Evolutionary conservation across 23 red algal species (phyloP), one percentile per base, ranked within the genome.

Genomic region (Gracilariopsis chorda): DNA sequence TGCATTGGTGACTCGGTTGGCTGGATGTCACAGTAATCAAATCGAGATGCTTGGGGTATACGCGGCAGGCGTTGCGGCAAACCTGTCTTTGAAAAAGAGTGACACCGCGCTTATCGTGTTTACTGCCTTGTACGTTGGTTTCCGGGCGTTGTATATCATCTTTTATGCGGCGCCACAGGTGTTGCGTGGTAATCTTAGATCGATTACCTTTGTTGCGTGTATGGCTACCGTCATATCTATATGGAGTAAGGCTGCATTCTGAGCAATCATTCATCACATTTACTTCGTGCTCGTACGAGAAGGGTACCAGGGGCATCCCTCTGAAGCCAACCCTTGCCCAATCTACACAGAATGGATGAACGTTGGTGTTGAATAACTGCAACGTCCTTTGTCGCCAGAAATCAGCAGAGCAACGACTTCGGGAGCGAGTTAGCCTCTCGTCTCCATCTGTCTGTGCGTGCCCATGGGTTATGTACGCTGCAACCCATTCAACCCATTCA

Each of bases 1-100:
- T 27, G 78, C 43, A 17, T 49, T 82, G 3, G 27, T 61, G 47
- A 52, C 0, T 12, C 49, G 78, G 33, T 58, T 82, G 19, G 24
- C 41, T 8, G 48, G 48, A 4, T 16, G 20, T n/a, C 78, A 82
- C 48, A 82, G 23, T 55, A 82, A 82, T 59, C 78, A 82, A 49
- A 17, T 82, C 5, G 78, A 82, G 17, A 56, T 49, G 33, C 28
- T 82, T 28, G 78, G 78, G n/a, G 48, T 59, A 12, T 82, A 82
- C 17, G 78, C 78, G 16, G 55, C 51, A 4, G 78, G 78, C 4
- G 78, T 82, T 20, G 53, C 55, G 10, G 78, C 78, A 7, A 58
- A 52, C 33, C 36, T 82, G 20, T 27, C 53, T 58, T 16, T 42
- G 62, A 39, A 12, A 5, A 40, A 67, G 2, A 47, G n/a, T 20